Base-by-base conservation (phyloP, 108 stramenopile species). In the Cyclotella baltica region DNA sequence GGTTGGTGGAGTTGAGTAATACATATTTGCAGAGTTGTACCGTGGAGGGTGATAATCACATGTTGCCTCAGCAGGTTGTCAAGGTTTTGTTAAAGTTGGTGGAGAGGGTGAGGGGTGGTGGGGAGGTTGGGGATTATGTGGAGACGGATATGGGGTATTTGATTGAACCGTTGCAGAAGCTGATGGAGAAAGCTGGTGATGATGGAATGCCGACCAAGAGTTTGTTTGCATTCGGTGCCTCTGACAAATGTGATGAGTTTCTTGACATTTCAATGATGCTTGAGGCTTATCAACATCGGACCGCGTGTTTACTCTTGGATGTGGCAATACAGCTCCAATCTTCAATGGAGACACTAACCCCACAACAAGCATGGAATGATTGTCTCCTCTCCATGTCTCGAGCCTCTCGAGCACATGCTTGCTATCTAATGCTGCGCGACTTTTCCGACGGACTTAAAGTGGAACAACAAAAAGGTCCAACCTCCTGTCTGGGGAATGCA, bases 11-110 rank as follows among this genome's bases (percentile, higher is more conserved):
- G 75, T 77, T 96, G 34, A 83, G 94, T 28, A 92, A 90, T 1
- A 93, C 92, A 37, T 98, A 97, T 69, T 79, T 97, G 36, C 97
- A 97, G 69, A 94, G 89, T 50, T 95, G 94, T 25, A 98, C 96
- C 1, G 98, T 95, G 10, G 96, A 96, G 76, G 96, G 96, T 53
- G 96, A 96, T 84, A 96, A 96, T 77, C 88, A 94, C 53, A 96
- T 96, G 96, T 78, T 96, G 37, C 93, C 96, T 15, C 93, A 94
- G 78, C 96, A 96, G 76, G 93, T 93, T 4, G 67, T 91, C 30
- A 94, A 92, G 77, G 93, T 96, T 1, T 71, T 96, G 70, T 66
- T 96, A 23, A 96, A 96, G 61, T 62, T 96, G 28, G 92, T 95
- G 18, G 75, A 85, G 4, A 90, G 84, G 34, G 86, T 91, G 11